Percentiles rank a stretch among this genome's conserved stretches.
Conservation (phyloP, 1,284 basidiomycete species). For the Paramarasmius palmivorus region DNA sequence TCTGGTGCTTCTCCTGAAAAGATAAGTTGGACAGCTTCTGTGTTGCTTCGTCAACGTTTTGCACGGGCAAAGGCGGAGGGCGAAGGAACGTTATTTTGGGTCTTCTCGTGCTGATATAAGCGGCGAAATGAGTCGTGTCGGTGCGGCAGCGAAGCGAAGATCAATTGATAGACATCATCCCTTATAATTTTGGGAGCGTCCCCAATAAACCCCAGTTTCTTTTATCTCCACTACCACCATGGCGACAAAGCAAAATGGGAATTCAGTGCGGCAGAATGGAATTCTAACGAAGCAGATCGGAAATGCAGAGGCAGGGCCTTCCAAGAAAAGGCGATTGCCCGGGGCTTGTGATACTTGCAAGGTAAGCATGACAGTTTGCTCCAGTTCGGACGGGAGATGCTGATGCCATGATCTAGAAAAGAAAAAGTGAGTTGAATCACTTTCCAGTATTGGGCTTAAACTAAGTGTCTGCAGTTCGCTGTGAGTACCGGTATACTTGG, state of each 20-base stretch:
- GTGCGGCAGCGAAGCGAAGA: too few species aligned
- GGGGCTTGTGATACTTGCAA: conserved; percentile 14
- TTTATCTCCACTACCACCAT: background rate
- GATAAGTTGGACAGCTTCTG: too few species aligned
- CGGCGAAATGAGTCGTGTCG: too few species aligned
- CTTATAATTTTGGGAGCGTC: too few species aligned
- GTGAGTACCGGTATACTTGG: conserved; percentile 24
- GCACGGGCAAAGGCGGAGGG: too few species aligned
- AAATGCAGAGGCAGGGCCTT: conserved; percentile 7
- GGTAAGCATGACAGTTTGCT: background rate
- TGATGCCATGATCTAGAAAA: conserved; percentile 24
- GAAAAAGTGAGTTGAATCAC: conserved; percentile 34
- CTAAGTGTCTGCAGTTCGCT: conserved; percentile 30
- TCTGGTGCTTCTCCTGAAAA: too few species aligned
- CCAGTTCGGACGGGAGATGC: conserved; percentile 1
- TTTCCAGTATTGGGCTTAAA: background rate
- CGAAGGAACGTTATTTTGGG: too few species aligned
- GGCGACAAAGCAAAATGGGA: background rate
- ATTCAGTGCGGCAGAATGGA: too few species aligned
- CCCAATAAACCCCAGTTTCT: background rate
- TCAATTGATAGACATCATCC: too few species aligned
- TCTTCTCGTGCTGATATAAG: too few species aligned
- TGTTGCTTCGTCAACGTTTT: too few species aligned
- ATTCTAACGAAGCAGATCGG: background rate
- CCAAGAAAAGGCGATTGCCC: conserved; percentile 13